Evolutionary conservation across 129 eudicot genomes (phyloP).

Genomic region (Flaveria bidentis): DNA sequence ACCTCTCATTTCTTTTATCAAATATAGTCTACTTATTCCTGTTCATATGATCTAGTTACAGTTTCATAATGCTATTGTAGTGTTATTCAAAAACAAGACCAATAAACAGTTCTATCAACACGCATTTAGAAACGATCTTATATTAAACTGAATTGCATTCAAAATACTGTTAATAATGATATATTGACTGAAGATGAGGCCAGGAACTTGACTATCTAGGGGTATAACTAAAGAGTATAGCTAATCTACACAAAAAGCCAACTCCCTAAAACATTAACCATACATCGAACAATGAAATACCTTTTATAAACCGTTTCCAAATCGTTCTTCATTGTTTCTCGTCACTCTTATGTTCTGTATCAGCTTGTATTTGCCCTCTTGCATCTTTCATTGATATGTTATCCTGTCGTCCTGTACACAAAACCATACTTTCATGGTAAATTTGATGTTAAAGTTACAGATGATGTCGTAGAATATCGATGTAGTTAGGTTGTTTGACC

Average conservation of each 20-base stretch:
- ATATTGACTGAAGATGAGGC: not conserved
- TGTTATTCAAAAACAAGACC: too few species aligned
- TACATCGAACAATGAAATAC: not conserved
- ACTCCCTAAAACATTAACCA: conserved; percentile 28
- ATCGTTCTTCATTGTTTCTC: conserved; percentile 30
- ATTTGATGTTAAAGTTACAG: not conserved
- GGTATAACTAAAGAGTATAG: conserved; percentile 2
- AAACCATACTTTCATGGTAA: conserved; percentile 2
- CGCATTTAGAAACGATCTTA: not conserved
- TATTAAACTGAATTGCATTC: conserved; percentile 18
- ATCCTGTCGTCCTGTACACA: conserved; percentile 26
- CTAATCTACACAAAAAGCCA: conserved; percentile 37
- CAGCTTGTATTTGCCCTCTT: conserved; percentile 28
- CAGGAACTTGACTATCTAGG: not conserved
- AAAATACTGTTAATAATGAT: conserved; percentile 1
- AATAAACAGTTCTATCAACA: not conserved
- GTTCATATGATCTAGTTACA: too few species aligned
- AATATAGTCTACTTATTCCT: too few species aligned
- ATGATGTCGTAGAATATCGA: not conserved
- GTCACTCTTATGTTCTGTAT: conserved; percentile 34
- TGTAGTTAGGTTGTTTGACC: not conserved
- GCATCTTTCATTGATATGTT: conserved; percentile 21
- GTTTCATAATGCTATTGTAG: too few species aligned
- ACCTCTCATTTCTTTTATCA: too few species aligned
- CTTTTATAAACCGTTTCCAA: conserved; percentile 13